These are phyloP conservation scores for Xylaria hypoxylon DNA, from an alignment of 2,329 filamentous ascomycete species.

Conservation along the genomic window DNA sequence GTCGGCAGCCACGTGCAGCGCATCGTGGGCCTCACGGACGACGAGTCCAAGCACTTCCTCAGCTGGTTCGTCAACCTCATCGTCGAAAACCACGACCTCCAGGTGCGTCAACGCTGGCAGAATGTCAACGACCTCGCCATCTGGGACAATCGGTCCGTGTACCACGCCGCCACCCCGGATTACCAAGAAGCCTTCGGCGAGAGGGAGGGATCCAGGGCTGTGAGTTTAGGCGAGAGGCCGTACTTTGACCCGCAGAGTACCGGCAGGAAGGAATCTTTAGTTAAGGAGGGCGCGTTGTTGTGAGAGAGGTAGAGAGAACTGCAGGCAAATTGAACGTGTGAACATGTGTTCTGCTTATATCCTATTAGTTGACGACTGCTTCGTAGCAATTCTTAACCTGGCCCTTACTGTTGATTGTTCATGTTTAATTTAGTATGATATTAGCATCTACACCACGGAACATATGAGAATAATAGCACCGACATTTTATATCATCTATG, in stretches of 20 bases:
- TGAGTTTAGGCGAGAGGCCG: slow-evolving; percentile 63
- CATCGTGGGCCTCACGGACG: slow-evolving; percentile 45
- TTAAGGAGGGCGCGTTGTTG: slow-evolving; percentile 38
- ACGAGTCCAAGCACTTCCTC: slow-evolving; percentile 43
- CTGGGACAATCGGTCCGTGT: slow-evolving; percentile 68
- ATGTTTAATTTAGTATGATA: too few species aligned
- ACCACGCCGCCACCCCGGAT: slow-evolving; percentile 67
- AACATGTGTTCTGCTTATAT: not conserved
- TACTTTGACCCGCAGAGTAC: slow-evolving; percentile 62
- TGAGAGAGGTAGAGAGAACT: slow-evolving; percentile 22
- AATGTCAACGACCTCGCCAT: slow-evolving; percentile 57
- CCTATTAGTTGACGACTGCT: not conserved
- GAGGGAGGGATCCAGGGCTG: slow-evolving; percentile 59
- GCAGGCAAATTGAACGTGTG: not conserved
- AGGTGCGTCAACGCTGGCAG: slow-evolving; percentile 52
- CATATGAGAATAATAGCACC: not conserved
- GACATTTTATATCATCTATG: too few species aligned
- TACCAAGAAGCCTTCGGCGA: slow-evolving; percentile 59
- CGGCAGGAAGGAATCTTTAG: slow-evolving; percentile 57
- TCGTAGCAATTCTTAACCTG: not conserved
- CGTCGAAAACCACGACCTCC: slow-evolving; percentile 49
- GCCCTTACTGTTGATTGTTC: too few species aligned
- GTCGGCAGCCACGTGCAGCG: slow-evolving; percentile 46
- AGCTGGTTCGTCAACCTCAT: slow-evolving; percentile 47
- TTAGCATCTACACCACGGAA: not conserved